These are phyloP conservation scores for Sphagnum contortum DNA, from an alignment of 225 moss, liverwort and hornwort genomes.

Conservation along the genomic window DNA sequence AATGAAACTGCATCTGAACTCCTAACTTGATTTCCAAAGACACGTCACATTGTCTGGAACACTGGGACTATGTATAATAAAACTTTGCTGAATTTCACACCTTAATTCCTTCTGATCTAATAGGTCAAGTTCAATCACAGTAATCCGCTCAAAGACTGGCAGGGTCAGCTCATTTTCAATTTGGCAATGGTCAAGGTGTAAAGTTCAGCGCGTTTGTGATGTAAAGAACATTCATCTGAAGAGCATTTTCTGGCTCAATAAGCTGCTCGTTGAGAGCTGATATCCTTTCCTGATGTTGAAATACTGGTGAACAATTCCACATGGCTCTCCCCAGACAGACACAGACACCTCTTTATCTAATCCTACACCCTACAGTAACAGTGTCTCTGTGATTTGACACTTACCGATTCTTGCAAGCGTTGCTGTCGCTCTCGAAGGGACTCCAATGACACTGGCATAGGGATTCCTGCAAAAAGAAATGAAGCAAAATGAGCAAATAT, in stretches of 20 bases:
- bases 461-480: not conserved
- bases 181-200: too few species aligned
- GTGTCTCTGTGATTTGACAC: not conserved
- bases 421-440: slow-evolving; percentile 4
- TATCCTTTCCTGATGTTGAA: not conserved
- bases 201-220: too few species aligned
- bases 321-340: not conserved
- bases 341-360: not conserved
- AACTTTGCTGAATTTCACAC: not conserved
- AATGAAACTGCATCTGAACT: not conserved
- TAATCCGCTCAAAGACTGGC: not conserved
- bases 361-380: not conserved
- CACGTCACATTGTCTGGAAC: too few species aligned
- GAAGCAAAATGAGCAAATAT: not conserved
- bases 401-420: slow-evolving; percentile 6
- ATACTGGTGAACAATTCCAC: not conserved
- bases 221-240: too few species aligned
- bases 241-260: not conserved
- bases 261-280: not conserved
- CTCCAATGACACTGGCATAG: slow-evolving; percentile 2
- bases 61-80: not conserved
- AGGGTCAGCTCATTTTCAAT: not conserved
- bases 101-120: not conserved
- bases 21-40: too few species aligned
- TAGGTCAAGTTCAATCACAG: not conserved